Percentiles rank a stretch among this genome's conserved stretches.
phyloP scores from a whole-genome alignment of 805 yeast species.

The Nakazawaea ishiwadae region DNA sequence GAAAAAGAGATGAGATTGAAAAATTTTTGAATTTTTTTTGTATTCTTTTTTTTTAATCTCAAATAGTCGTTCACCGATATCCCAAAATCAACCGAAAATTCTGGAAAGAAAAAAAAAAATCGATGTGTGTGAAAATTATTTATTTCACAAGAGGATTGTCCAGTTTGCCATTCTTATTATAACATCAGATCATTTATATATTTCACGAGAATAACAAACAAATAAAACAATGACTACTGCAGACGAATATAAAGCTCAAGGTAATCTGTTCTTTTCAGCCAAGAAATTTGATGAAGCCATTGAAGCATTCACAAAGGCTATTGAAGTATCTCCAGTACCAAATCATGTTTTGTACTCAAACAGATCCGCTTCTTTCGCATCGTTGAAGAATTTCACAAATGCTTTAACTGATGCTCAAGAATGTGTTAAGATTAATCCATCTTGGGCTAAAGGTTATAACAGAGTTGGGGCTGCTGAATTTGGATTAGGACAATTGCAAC shows the following conservation, averaged over 20 bases:
- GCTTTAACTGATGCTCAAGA: constrained; percentile 86
- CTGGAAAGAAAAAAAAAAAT: constrained; percentile 5
- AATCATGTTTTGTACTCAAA: constrained; percentile 92
- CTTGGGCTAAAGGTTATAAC: constrained; percentile 95
- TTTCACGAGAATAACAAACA: no score
- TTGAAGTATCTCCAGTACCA: constrained; percentile 73
- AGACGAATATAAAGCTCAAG: constrained; percentile 82
- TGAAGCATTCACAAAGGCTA: constrained; percentile 80
- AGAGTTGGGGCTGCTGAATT: constrained; percentile 90
- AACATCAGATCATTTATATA: no score
- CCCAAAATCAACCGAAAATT: background rate
- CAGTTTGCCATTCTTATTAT: no score
- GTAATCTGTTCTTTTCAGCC: constrained; percentile 87
- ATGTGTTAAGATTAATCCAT: constrained; percentile 72
- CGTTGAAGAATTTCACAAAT: constrained; percentile 62
- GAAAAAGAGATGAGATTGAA: constrained; percentile 3
- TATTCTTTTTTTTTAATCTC: no score
- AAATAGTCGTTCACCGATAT: background rate
- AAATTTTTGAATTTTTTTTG: no score
- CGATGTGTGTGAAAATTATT: no score
- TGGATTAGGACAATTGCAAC: constrained; percentile 79
- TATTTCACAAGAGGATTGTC: no score
- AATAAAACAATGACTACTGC: constrained; percentile 31
- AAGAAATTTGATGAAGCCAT: constrained; percentile 81
- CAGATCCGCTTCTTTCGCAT: constrained; percentile 88